A percentile compares a stretch with the other conserved stretches of the same genome.
Evolutionary conservation across 2,329 filamentous ascomycete genomes (phyloP).

Genomic region (Penicillium sp.): DNA sequence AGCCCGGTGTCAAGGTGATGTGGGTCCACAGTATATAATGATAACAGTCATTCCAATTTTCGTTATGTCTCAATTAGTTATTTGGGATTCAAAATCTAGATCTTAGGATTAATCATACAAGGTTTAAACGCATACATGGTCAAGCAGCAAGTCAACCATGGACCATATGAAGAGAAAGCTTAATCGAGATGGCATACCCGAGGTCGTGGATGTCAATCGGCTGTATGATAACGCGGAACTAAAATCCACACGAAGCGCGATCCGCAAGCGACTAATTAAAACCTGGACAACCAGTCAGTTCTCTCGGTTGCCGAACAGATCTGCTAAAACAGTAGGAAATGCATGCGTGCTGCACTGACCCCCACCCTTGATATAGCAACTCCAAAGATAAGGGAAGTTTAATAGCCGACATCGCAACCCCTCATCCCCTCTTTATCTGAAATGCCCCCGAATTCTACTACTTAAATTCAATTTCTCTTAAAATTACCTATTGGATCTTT

Average conservation of each 20-base stretch:
- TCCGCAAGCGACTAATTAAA: not conserved
- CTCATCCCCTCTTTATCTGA: not conserved
- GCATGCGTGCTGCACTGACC: slow-evolving; percentile 23
- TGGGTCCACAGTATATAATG: too few species aligned
- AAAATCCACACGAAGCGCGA: not conserved
- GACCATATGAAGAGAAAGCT: not conserved
- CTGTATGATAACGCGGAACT: not conserved
- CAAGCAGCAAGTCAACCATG: not conserved
- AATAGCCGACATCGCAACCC: slow-evolving; percentile 1
- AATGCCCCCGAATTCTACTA: not conserved
- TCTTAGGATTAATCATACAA: too few species aligned
- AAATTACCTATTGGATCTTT: not conserved
- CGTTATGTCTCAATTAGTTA: too few species aligned
- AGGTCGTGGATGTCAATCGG: too few species aligned
- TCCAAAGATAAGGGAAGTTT: slow-evolving; percentile 6
- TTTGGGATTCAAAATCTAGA: too few species aligned
- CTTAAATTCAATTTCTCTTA: not conserved
- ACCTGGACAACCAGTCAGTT: too few species aligned
- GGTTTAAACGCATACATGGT: not conserved
- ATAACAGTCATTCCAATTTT: too few species aligned
- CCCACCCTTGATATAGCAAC: slow-evolving; percentile 5
- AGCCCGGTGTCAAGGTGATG: too few species aligned
- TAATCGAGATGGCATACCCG: not conserved
- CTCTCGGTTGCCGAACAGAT: not conserved
- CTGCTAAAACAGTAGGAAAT: not conserved